A percentile compares a stretch with the other conserved stretches of the same genome.
Evolutionary conservation across 179 eudicot genomes (phyloP).

Genomic region (Actinidia chinensis): DNA sequence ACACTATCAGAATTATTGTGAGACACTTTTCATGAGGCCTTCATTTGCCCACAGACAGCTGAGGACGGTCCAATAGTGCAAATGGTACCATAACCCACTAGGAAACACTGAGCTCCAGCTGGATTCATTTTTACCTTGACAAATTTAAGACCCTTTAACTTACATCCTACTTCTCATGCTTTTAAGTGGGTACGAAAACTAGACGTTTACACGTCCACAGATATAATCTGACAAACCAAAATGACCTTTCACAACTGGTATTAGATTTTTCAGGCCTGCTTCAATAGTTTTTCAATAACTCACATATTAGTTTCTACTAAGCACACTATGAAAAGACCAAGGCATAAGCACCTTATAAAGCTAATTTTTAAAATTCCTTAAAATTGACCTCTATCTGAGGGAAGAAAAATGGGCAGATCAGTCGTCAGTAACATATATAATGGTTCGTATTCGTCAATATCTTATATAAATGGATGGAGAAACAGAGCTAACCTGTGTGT

Average conservation of each 20-base stretch:
- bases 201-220: background rate
- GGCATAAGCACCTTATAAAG: background rate
- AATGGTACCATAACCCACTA: background rate
- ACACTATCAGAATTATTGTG: background rate
- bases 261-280: background rate
- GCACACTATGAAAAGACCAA: background rate
- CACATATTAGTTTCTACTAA: background rate
- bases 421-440: no score
- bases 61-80: background rate
- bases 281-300: background rate
- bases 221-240: constrained; percentile 1
- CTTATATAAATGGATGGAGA: no score
- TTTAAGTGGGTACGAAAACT: background rate
- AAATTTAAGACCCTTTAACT: no score
- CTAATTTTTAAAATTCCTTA: background rate
- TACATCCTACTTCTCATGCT: background rate
- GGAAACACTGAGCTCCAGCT: background rate
- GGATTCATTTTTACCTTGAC: background rate
- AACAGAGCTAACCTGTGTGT: background rate
- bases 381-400: background rate
- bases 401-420: background rate
- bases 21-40: background rate
- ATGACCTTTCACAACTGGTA: background rate
- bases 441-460: no score
- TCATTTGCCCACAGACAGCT: background rate